Evolutionary conservation across 139 green algal species (phyloP).

Genomic region (Eudorina sp.): DNA sequence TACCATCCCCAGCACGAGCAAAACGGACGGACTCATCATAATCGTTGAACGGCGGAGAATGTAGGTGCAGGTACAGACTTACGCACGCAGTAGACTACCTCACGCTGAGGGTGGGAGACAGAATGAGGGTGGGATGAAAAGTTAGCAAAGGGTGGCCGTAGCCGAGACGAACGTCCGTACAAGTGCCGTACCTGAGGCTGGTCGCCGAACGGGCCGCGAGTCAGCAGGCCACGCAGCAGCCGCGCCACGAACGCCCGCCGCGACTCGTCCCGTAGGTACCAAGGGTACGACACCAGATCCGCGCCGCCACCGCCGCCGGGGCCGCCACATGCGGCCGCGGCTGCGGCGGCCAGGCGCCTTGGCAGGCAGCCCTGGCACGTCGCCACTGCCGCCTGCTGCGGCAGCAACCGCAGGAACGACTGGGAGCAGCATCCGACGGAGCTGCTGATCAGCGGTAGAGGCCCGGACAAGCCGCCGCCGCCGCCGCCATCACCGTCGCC

Average conservation of each 20-base stretch:
- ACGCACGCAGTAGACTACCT: no score
- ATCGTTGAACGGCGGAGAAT: no score
- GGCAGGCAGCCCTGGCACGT: neutral
- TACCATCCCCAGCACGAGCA: no score
- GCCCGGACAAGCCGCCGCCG: neutral
- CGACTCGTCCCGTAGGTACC: constrained; percentile 35
- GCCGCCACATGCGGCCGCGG: neutral
- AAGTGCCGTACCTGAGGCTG: constrained; percentile 33
- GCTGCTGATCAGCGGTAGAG: neutral
- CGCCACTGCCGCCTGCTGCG: neutral
- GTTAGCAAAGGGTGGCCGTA: neutral
- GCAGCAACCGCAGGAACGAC: constrained; percentile 22
- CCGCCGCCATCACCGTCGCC: neutral
- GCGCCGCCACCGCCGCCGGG: neutral
- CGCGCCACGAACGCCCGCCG: constrained; percentile 42
- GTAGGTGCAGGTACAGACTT: no score
- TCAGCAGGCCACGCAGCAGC: constrained; percentile 36
- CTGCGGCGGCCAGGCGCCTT: neutral
- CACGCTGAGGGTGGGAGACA: no score
- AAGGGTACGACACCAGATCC: neutral
- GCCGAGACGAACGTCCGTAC: no score
- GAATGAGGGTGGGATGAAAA: neutral
- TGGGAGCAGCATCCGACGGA: neutral
- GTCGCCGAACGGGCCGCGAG: neutral
- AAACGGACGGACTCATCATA: no score